A percentile compares a stretch with the other conserved stretches of the same genome.
Evolutionary conservation across 2,329 filamentous ascomycete species (phyloP).

Genomic region (Grosmannia serpens): DNA sequence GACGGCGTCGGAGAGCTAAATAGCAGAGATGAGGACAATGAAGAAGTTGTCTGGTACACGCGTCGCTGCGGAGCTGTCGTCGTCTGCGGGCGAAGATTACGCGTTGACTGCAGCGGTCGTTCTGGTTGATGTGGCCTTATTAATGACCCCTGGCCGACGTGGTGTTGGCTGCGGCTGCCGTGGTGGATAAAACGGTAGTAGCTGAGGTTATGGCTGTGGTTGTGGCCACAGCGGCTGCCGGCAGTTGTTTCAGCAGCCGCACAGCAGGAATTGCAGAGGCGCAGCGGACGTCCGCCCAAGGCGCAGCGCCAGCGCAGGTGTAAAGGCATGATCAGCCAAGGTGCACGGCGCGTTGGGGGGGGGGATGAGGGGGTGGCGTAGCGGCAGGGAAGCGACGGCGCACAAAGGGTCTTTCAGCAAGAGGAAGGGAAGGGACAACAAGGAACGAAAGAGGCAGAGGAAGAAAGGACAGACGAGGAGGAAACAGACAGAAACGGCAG

Average conservation of each 20-base stretch:
- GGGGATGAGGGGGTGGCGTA: background rate
- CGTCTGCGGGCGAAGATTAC: background rate
- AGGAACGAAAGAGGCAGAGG: background rate
- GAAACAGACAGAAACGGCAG: background rate
- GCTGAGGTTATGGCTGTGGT: background rate
- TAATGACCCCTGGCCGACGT: constrained; percentile 13
- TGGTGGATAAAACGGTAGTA: background rate
- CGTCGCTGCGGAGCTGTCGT: constrained; percentile 9
- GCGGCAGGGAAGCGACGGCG: background rate
- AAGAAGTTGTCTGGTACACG: constrained; percentile 17
- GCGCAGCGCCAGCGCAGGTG: constrained; percentile 7
- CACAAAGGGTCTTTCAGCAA: background rate
- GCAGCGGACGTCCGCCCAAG: constrained; percentile 4
- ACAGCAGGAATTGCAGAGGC: constrained; percentile 1
- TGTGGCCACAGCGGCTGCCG: background rate
- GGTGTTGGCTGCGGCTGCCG: constrained; percentile 7
- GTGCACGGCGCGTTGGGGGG: background rate
- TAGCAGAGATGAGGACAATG: background rate
- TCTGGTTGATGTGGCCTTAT: constrained; percentile 23
- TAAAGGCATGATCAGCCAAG: background rate
- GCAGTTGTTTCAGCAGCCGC: constrained; percentile 1
- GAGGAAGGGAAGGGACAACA: background rate
- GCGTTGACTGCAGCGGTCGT: background rate
- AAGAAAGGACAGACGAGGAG: background rate
- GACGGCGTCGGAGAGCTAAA: constrained; percentile 7